Percentiles rank a stretch among this genome's conserved stretches.
Evolutionary conservation across 495 filamentous ascomycete species (phyloP).

Genomic region (Daldinia grandis): DNA sequence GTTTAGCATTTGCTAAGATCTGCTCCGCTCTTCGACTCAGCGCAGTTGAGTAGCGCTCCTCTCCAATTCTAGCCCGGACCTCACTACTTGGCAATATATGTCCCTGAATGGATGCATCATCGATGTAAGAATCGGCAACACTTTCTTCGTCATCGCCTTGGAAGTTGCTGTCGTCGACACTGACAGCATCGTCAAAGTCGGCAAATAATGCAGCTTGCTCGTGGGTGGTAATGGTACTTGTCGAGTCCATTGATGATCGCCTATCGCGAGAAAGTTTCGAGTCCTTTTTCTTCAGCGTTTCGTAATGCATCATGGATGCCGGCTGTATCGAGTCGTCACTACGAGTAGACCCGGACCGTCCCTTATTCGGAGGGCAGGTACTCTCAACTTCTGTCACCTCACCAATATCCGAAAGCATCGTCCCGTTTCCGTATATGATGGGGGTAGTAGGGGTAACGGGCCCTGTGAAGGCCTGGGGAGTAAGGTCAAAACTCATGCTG

Average conservation of each 20-base stretch:
- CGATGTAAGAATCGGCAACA: constrained; percentile 59
- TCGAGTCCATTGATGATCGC: constrained; percentile 56
- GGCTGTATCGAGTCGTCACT: constrained; percentile 37
- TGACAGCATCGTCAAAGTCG: constrained; percentile 65
- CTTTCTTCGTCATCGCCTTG: constrained; percentile 68
- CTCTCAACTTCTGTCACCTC: constrained; percentile 72
- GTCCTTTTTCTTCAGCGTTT: constrained; percentile 53
- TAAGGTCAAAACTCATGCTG: constrained; percentile 47
- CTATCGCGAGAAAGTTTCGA: constrained; percentile 50
- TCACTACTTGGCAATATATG: constrained; percentile 19
- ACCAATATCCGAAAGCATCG: constrained; percentile 76
- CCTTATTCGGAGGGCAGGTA: constrained; percentile 44
- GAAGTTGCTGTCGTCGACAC: constrained; percentile 65
- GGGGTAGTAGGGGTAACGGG: constrained; percentile 63
- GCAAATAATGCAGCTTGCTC: constrained; percentile 56
- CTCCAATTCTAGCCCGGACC: constrained; percentile 5
- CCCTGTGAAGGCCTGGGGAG: constrained; percentile 56
- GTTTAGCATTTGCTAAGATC: constrained; percentile 91
- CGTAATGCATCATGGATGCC: constrained; percentile 38
- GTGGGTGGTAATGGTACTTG: constrained; percentile 60
- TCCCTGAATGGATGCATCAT: constrained; percentile 46
- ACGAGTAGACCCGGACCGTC: constrained; percentile 37
- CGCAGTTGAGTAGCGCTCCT: constrained; percentile 66
- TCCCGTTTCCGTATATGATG: constrained; percentile 68
- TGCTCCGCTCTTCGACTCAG: constrained; percentile 86